phyloP scores from a whole-genome alignment of 345 rosid species.

The Linum trigynum region DNA sequence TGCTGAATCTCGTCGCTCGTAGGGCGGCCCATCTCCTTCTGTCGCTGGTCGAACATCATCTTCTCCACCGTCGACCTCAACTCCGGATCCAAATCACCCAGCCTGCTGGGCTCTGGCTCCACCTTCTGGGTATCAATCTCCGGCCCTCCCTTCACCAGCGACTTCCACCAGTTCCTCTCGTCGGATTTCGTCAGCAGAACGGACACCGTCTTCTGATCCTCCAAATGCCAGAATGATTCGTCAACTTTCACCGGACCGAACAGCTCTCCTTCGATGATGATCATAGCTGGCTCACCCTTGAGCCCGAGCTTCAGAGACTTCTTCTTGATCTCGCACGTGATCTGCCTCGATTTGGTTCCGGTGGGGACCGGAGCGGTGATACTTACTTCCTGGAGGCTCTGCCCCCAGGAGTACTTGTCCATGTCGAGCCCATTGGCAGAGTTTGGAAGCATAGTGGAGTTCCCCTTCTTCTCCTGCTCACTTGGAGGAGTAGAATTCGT shows the following conservation, averaged over 20 bases:
- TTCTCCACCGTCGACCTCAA: constrained; percentile 19
- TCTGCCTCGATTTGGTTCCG: constrained; percentile 19
- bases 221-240: constrained; percentile 18
- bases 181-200: constrained; percentile 20
- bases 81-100: constrained; percentile 20
- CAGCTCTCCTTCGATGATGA: constrained; percentile 22
- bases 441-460: constrained; percentile 15
- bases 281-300: constrained; percentile 13
- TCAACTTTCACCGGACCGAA: constrained; percentile 12
- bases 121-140: constrained; percentile 22
- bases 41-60: constrained; percentile 28
- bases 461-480: background rate
- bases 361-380: constrained; percentile 17
- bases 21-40: constrained; percentile 22
- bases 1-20: constrained; percentile 20
- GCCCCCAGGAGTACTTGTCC: constrained; percentile 25
- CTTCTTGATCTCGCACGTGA: constrained; percentile 21
- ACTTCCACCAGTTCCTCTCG: constrained; percentile 23
- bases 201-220: constrained; percentile 20
- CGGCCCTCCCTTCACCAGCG: constrained; percentile 21
- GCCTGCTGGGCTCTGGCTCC: constrained; percentile 20
- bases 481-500: background rate
- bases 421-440: constrained; percentile 25
- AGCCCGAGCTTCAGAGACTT: constrained; percentile 18
- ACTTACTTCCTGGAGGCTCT: constrained; percentile 22